Evolutionary conservation across 2,329 filamentous ascomycete genomes (phyloP).

Genomic region (Zopfia rhizophila): DNA sequence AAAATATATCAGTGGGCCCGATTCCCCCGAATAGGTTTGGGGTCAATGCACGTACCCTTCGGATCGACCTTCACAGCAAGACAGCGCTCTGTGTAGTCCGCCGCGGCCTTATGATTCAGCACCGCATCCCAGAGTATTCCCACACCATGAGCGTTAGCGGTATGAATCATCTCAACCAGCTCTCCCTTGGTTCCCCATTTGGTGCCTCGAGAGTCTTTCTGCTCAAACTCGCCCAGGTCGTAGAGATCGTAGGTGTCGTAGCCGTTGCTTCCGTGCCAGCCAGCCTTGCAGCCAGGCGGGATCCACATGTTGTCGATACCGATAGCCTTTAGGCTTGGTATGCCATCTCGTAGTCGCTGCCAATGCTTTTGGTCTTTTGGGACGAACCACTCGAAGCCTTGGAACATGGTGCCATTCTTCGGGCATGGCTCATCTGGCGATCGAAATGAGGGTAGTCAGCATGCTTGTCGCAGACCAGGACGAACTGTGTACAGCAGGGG

Average conservation of each 20-base stretch:
- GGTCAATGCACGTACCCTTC: conserved; percentile 14
- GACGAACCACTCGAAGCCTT: conserved; percentile 76
- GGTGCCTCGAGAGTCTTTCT: conserved; percentile 68
- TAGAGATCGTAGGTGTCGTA: conserved; percentile 71
- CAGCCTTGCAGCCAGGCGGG: conserved; percentile 74
- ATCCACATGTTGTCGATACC: conserved; percentile 67
- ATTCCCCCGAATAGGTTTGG: background rate
- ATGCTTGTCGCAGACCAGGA: no score
- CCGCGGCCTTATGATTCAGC: conserved; percentile 74
- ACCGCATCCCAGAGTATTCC: conserved; percentile 73
- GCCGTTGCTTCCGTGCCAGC: conserved; percentile 69
- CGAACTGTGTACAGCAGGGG: no score
- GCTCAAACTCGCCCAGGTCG: conserved; percentile 74
- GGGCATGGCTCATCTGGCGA: no score
- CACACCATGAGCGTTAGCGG: conserved; percentile 62
- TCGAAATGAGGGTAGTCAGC: no score
- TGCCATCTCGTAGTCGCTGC: conserved; percentile 60
- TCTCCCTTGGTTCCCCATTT: conserved; percentile 74
- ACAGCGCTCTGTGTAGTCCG: conserved; percentile 69
- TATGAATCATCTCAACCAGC: conserved; percentile 60
- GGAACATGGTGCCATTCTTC: no score
- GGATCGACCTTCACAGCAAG: conserved; percentile 69
- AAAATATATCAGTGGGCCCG: conserved; percentile 3
- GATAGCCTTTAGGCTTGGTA: conserved; percentile 64
- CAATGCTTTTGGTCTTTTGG: conserved; percentile 67